A percentile compares a stretch with the other conserved stretches of the same genome.
Conservation (phyloP, 352 stramenopile genomes). For the Globisporangium cystogenes region DNA sequence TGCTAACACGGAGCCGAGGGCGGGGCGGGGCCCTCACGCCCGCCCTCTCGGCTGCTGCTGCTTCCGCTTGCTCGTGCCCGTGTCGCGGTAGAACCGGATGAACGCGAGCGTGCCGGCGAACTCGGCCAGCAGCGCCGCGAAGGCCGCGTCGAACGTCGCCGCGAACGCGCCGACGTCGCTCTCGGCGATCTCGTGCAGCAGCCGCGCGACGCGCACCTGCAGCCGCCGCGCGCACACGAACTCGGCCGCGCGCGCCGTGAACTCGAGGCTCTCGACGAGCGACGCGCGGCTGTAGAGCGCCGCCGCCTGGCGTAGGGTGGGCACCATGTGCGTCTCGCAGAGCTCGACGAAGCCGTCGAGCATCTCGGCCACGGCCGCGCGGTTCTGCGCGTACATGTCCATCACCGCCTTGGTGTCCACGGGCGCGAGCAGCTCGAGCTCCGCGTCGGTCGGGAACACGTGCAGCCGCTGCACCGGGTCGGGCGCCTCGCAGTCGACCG, state of each 20-base stretch:
- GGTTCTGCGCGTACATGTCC: conserved; percentile 58
- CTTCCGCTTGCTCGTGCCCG: conserved; percentile 20
- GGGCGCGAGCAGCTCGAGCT: conserved; percentile 50
- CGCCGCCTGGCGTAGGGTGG: conserved; percentile 33
- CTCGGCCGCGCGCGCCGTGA: conserved; percentile 53
- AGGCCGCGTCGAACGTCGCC: conserved; percentile 12
- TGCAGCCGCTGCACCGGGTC: conserved; percentile 10
- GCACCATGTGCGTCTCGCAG: conserved; percentile 40
- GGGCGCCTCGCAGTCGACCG: conserved; percentile 17
- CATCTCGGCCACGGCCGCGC: conserved; percentile 57
- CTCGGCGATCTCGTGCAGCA: conserved; percentile 51
- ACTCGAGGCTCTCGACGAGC: conserved; percentile 63
- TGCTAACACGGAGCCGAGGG: too few relatives aligned
- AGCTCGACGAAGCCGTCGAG: conserved; percentile 61
- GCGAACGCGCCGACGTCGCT: conserved; percentile 45
- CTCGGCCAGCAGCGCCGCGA: conserved; percentile 22
- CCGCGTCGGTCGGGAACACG: conserved; percentile 40
- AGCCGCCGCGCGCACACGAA: conserved; percentile 66
- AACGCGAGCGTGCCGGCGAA: conserved; percentile 29
- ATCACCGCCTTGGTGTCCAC: conserved; percentile 52
- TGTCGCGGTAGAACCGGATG: conserved; percentile 28
- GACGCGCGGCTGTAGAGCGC: conserved; percentile 30
- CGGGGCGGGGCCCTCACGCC: too few relatives aligned
- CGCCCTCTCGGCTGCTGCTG: neutral
- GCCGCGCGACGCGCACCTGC: conserved; percentile 52